phyloP scores from a whole-genome alignment of 2,329 filamentous ascomycete species.

The Arthrobotrys pseudoclavata region DNA sequence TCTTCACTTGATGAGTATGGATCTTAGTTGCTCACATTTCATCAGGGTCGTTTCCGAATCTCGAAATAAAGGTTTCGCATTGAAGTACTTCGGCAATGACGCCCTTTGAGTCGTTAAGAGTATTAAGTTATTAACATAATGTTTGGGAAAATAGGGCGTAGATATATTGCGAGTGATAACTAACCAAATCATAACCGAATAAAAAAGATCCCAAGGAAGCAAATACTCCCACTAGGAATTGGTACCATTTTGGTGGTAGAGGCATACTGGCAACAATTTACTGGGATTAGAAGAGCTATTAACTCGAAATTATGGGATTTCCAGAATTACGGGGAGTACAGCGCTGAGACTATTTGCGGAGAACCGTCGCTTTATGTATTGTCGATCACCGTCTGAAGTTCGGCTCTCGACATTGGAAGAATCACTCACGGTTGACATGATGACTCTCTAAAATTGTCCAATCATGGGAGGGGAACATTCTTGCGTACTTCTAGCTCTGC shows the following conservation, averaged over 20 bases:
- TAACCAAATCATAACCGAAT: conserved; percentile 72
- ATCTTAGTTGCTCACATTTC: conserved; percentile 24
- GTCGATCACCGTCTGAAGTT: conserved; percentile 22
- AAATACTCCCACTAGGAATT: conserved; percentile 72
- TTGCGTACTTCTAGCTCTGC: not conserved
- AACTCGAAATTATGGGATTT: not conserved
- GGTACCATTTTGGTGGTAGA: conserved; percentile 68
- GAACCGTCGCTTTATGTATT: conserved; percentile 39
- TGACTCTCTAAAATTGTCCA: not conserved
- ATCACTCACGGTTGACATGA: not conserved
- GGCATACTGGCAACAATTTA: conserved; percentile 65
- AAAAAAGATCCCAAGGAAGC: conserved; percentile 72
- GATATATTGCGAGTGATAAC: conserved; percentile 60
- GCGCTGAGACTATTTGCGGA: conserved; percentile 10
- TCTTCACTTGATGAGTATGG: not conserved
- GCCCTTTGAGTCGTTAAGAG: conserved; percentile 36
- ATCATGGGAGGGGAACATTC: not conserved
- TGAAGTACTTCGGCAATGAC: conserved; percentile 68
- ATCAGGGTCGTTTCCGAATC: conserved; percentile 65
- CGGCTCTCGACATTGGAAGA: conserved; percentile 4
- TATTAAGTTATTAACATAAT: not conserved
- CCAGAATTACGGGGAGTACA: conserved; percentile 1
- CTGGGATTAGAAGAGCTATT: not conserved
- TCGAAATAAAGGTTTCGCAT: conserved; percentile 67
- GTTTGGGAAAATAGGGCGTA: not conserved